Evolutionary conservation across 441 rosid genomes (phyloP).

Genomic region (Viola pubescens): DNA sequence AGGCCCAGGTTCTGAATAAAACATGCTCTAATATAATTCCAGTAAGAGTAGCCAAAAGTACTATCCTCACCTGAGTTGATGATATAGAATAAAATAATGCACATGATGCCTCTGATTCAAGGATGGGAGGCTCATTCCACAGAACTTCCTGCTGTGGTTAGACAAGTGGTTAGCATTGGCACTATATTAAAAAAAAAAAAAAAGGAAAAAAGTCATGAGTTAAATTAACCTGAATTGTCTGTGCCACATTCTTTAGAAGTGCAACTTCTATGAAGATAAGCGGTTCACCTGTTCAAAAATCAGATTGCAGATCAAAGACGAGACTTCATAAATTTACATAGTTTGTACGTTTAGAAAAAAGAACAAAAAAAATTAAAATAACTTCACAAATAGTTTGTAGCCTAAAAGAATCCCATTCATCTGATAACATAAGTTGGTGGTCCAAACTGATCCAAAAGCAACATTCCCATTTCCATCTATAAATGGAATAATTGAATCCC

Average conservation of each 20-base stretch:
- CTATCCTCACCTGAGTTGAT: conserved; percentile 66
- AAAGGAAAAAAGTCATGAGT: conserved; percentile 7
- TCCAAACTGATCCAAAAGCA: no score
- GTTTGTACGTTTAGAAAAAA: neutral
- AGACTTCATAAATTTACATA: neutral
- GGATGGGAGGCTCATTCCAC: conserved; percentile 87
- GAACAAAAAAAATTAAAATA: neutral
- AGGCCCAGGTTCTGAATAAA: no score
- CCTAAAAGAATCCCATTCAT: no score
- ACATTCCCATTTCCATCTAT: no score
- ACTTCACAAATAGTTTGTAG: neutral
- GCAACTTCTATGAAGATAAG: conserved; percentile 98
- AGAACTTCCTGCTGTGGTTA: conserved; percentile 65
- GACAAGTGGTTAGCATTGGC: conserved; percentile 6
- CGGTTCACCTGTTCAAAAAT: conserved; percentile 59
- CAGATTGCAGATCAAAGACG: neutral
- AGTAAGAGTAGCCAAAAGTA: neutral
- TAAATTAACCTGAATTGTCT: conserved; percentile 65
- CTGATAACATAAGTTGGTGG: no score
- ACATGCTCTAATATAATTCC: neutral
- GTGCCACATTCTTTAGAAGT: conserved; percentile 63
- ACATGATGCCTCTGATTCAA: conserved; percentile 66
- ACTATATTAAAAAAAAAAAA: conserved; percentile 11
- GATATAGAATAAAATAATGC: conserved; percentile 96
- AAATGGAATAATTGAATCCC: no score